Evolutionary conservation across 2,329 filamentous ascomycete genomes (phyloP).

Genomic region (Colletotrichum navitas): DNA sequence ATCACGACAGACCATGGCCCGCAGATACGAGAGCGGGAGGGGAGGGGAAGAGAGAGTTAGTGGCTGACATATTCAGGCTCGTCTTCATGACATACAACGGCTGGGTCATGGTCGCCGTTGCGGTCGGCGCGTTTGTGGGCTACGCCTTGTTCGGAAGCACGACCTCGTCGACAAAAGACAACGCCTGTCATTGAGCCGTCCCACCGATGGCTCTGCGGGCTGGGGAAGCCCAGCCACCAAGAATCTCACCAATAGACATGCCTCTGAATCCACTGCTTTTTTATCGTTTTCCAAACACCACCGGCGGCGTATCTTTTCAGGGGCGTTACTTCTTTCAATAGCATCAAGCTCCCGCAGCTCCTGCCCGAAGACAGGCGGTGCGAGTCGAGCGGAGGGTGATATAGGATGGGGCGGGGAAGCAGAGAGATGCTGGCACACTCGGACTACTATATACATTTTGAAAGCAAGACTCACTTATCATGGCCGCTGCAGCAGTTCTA

Average conservation of each 20-base stretch:
- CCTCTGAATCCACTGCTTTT: neutral
- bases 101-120: slow-evolving; percentile 94
- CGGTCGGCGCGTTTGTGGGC: slow-evolving; percentile 88
- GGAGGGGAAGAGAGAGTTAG: neutral
- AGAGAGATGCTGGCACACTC: neutral
- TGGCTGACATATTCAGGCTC: slow-evolving; percentile 71
- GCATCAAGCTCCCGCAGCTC: slow-evolving; percentile 3
- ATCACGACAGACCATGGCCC: no score
- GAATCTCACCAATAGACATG: neutral
- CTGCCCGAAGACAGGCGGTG: slow-evolving; percentile 1
- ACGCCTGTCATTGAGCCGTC: slow-evolving; percentile 85
- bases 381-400: neutral
- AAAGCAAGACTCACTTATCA: slow-evolving; percentile 26
- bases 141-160: slow-evolving; percentile 84
- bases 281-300: neutral
- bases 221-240: neutral
- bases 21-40: no score
- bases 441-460: neutral
- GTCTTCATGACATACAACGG: slow-evolving; percentile 99
- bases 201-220: neutral
- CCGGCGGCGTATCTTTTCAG: slow-evolving; percentile 6
- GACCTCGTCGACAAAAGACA: slow-evolving; percentile 82
- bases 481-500: slow-evolving; percentile 27
- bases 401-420: no score
- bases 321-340: slow-evolving; percentile 6